These are phyloP conservation scores for Fusarium pseudocircinatum DNA, from an alignment of 2,329 filamentous ascomycete species.

Conservation along the genomic window DNA sequence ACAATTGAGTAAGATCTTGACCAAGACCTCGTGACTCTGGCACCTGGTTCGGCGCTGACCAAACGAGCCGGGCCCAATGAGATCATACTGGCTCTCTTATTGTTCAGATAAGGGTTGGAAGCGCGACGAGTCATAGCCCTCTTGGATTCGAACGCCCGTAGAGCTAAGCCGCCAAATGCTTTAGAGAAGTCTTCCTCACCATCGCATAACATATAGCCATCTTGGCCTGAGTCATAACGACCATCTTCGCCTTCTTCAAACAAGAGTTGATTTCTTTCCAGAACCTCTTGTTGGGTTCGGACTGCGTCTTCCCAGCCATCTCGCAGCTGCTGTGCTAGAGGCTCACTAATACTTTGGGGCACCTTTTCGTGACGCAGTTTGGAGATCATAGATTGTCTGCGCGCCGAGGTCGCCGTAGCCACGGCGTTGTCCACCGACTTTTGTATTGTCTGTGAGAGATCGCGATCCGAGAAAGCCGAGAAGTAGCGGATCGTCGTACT, in stretches of 20 bases:
- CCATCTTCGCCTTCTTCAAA: conserved; percentile 44
- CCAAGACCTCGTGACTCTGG: conserved; percentile 32
- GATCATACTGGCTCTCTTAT: conserved; percentile 39
- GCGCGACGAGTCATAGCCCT: conserved; percentile 36
- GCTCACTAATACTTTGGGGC: conserved; percentile 43
- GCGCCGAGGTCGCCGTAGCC: conserved; percentile 39
- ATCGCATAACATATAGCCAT: conserved; percentile 25
- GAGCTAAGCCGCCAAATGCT: conserved; percentile 52
- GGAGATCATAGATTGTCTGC: conserved; percentile 49
- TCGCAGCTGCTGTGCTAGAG: conserved; percentile 50
- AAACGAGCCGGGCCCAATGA: conserved; percentile 37
- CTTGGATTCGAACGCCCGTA: conserved; percentile 44
- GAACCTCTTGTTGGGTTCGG: conserved; percentile 46
- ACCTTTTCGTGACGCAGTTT: conserved; percentile 48
- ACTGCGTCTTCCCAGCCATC: conserved; percentile 53
- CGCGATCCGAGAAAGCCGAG: conserved; percentile 52
- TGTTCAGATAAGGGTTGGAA: conserved; percentile 29
- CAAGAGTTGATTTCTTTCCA: conserved; percentile 49
- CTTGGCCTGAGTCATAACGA: conserved; percentile 25
- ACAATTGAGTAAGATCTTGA: conserved; percentile 45
- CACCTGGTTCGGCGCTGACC: conserved; percentile 30
- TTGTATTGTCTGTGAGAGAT: conserved; percentile 49
- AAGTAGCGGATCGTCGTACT: conserved; percentile 58
- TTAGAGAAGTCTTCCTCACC: conserved; percentile 44
- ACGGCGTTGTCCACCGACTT: conserved; percentile 47